Evolutionary conservation across 441 rosid genomes (phyloP).

Genomic region (Adansonia grandidieri): DNA sequence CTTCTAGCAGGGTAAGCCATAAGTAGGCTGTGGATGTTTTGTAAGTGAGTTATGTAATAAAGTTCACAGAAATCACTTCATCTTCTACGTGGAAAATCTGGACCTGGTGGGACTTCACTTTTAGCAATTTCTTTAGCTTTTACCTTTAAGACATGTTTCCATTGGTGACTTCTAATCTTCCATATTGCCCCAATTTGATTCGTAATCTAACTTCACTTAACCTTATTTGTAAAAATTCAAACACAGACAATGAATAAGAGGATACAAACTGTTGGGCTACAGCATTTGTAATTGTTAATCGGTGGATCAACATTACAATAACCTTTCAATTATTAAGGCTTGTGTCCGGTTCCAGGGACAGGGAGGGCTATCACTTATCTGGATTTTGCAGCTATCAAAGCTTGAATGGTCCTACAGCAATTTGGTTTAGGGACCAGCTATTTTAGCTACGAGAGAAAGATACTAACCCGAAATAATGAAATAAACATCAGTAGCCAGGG

Average conservation of each 20-base stretch:
- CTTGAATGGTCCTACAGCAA: neutral
- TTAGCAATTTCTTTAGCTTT: neutral
- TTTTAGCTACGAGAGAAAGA: neutral
- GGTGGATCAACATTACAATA: neutral
- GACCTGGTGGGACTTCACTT: neutral
- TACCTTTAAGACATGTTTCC: neutral
- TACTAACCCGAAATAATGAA: slow-evolving; percentile 3
- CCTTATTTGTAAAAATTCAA: neutral
- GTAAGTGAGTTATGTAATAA: slow-evolving; percentile 26
- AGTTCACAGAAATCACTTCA: neutral
- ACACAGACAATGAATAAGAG: neutral
- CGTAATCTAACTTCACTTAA: neutral
- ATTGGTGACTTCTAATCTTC: neutral
- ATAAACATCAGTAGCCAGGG: neutral
- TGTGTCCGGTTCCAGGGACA: neutral
- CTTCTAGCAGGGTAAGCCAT: slow-evolving; percentile 14
- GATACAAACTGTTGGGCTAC: neutral
- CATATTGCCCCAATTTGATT: neutral
- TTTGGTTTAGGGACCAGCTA: slow-evolving; percentile 6
- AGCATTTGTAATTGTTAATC: neutral
- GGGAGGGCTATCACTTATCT: neutral
- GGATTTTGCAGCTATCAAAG: neutral
- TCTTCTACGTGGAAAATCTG: neutral
- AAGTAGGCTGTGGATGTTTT: slow-evolving; percentile 24
- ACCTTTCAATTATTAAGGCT: neutral